Base-by-base conservation (phyloP, 2,329 filamentous ascomycete genomes). In the Ceratocystis alfenasii region DNA sequence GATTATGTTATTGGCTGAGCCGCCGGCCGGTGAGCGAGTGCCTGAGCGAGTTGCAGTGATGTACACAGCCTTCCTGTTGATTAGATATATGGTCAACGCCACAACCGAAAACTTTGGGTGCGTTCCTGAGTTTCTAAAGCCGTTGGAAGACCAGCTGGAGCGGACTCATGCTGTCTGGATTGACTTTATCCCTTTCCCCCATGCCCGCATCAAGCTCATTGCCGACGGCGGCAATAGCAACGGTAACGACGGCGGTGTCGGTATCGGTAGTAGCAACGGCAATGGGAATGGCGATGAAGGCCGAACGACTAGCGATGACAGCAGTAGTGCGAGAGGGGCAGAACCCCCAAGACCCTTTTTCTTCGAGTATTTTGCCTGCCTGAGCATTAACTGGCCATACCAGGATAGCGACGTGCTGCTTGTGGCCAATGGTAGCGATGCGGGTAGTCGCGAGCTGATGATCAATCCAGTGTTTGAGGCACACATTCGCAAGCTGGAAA, bases 381-480 rank as follows among this genome's bases (percentile, higher is more conserved):
- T 96, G 28, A 85, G 81, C 30, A 74, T 96, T 17, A 94, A 92
- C 70, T 96, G 91, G 91, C 88, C 88, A 0, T 93, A 95, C 72
- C 86, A 89, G 66, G 81, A 85, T 0, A 84, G 83, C 0, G 87
- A 91, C 70, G 84, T 86, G 45, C 77, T 96, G 30, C 76, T 89
- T 30, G 78, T 81, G 65, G 78, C 81, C 30, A 78, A 81, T 0
- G 76, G 77, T 4, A 83, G 87, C 7, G 30, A 59, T 59, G 28
- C 55, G 55, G 55, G 55, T 6, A 59, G 28, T 36, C 55, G 55
- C 10, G 87, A 91, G 71, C 78, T 90, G 68, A 80, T 88, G 69
- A 90, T 96, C 69, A 95, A 94, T 69, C 90, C 90, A 0, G 88
- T 90, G 0, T 96, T 95, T 73, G 89, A 95, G 75, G 80, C 84